Conservation (phyloP, 1,139 yeast genomes). For the Arxiozyma slooffiae region DNA sequence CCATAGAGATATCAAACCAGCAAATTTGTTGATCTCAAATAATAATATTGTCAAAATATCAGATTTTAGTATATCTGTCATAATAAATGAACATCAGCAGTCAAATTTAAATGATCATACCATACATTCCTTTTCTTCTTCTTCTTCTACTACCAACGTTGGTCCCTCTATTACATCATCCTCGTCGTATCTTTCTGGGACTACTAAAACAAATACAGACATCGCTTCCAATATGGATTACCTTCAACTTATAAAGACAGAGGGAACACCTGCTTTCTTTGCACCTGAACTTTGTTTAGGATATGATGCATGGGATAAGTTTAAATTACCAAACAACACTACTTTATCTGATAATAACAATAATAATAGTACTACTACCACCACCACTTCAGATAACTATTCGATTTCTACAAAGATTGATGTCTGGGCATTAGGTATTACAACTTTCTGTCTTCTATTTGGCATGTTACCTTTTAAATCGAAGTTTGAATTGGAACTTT, state of each 20-base stretch:
- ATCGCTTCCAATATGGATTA: constrained; percentile 37
- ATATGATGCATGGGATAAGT: constrained; percentile 19
- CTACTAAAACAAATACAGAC: constrained; percentile 8
- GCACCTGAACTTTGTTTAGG: constrained; percentile 30
- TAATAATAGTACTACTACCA: constrained; percentile 17
- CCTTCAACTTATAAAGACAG: constrained; percentile 76
- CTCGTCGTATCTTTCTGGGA: background rate
- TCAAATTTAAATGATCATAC: no score
- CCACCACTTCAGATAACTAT: constrained; percentile 14
- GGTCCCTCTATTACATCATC: background rate
- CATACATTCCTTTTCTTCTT: constrained; percentile 10
- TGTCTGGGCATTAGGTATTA: constrained; percentile 94
- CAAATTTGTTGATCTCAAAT: constrained; percentile 68
- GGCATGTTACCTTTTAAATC: constrained; percentile 89
- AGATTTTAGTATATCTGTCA: constrained; percentile 81
- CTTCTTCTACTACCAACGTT: background rate
- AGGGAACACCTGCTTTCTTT: constrained; percentile 77
- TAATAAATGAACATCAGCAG: constrained; percentile 53
- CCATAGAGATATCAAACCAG: constrained; percentile 95
- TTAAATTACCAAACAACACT: constrained; percentile 5
- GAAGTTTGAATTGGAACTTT: constrained; percentile 74
- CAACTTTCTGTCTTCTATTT: constrained; percentile 75
- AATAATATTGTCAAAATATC: constrained; percentile 78
- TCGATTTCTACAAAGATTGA: constrained; percentile 49
- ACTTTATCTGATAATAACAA: constrained; percentile 16